phyloP scores from a whole-genome alignment of 495 filamentous ascomycete species.

The Xylaria cubensis region DNA sequence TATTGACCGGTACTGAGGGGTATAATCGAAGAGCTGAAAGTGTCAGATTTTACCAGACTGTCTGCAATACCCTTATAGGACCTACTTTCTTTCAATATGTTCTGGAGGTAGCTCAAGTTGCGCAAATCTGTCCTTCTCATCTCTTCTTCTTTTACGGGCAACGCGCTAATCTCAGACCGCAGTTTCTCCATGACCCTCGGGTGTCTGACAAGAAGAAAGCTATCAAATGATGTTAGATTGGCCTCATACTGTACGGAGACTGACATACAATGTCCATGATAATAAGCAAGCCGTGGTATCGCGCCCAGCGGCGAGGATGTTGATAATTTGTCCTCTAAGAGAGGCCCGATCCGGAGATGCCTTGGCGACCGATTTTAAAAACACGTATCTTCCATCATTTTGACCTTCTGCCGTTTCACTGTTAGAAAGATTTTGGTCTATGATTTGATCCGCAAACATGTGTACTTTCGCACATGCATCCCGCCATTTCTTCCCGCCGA shows the following conservation, averaged over 20 bases:
- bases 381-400: conserved; percentile 35
- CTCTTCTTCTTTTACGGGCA: conserved; percentile 35
- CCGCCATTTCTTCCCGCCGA: conserved; percentile 51
- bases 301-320: conserved; percentile 59
- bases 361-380: conserved; percentile 38
- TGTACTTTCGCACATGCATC: conserved; percentile 45
- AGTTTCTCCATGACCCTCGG: conserved; percentile 45
- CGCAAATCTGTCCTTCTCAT: conserved; percentile 41
- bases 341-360: conserved; percentile 35
- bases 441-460: conserved; percentile 31
- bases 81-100: conserved; percentile 50
- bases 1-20: conserved; percentile 71
- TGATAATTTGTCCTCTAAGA: conserved; percentile 48
- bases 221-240: not conserved
- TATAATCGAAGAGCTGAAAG: conserved; percentile 69
- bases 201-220: conserved; percentile 42
- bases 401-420: conserved; percentile 20
- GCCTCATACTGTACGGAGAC: not conserved
- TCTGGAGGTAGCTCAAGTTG: conserved; percentile 47
- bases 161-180: conserved; percentile 41
- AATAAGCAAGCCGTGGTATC: conserved; percentile 59
- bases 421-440: conserved; percentile 38
- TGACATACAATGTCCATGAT: conserved; percentile 53
- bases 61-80: not conserved
- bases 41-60: not conserved